Percentiles rank a stretch among this genome's conserved stretches.
phyloP scores from a whole-genome alignment of 164 flowering plant species.

The Euptelea pleiosperma region DNA sequence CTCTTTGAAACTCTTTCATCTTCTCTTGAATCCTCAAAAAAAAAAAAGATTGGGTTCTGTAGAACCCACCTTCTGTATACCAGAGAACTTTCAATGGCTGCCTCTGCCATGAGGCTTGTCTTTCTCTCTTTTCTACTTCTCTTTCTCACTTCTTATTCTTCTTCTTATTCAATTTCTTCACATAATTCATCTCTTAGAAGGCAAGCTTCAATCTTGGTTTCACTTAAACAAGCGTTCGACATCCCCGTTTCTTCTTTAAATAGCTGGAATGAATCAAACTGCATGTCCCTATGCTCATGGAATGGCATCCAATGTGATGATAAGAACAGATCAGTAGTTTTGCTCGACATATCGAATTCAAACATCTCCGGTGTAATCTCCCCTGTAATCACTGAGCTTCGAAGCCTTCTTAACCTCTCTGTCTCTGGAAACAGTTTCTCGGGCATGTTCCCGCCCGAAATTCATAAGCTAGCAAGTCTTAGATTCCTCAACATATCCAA shows the following conservation, averaged over 20 bases:
- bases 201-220: conserved; percentile 48
- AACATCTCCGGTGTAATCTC: conserved; percentile 52
- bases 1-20: conserved; percentile 10
- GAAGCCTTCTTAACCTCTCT: conserved; percentile 34
- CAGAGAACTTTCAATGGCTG: conserved; percentile 28
- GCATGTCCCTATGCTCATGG: conserved; percentile 54
- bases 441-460: conserved; percentile 35
- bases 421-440: conserved; percentile 40
- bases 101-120: conserved; percentile 19
- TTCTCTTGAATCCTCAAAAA: conserved; percentile 19
- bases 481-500: conserved; percentile 51
- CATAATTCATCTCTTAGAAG: conserved; percentile 28
- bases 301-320: conserved; percentile 48
- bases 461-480: conserved; percentile 37
- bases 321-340: conserved; percentile 25
- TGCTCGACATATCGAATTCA: conserved; percentile 42
- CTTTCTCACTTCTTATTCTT: conserved; percentile 9
- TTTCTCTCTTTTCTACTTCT: conserved; percentile 24
- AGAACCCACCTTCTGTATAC: conserved; percentile 12
- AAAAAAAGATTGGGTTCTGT: conserved; percentile 9
- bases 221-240: conserved; percentile 40
- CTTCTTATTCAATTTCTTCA: conserved; percentile 27
- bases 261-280: conserved; percentile 47
- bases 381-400: conserved; percentile 35
- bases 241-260: conserved; percentile 22